phyloP scores from a whole-genome alignment of 768 basidiomycete genomes.

The Leccinum arenicola region DNA sequence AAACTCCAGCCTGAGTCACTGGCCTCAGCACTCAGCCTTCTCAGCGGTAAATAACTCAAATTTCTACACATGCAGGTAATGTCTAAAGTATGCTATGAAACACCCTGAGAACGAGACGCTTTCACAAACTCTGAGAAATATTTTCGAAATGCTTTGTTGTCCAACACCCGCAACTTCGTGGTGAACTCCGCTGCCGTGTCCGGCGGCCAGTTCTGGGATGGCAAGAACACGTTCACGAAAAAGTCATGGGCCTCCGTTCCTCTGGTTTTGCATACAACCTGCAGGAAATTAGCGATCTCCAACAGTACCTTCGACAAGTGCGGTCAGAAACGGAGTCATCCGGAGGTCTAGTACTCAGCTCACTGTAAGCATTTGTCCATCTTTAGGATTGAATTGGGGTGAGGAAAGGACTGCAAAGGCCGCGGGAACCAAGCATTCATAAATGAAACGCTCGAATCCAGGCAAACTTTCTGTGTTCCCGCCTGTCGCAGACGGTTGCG shows the following conservation, averaged over 20 bases:
- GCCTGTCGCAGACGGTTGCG: constrained; percentile 31
- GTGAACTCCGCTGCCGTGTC: constrained; percentile 77
- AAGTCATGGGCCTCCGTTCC: constrained; percentile 82
- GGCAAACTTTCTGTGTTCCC: constrained; percentile 55
- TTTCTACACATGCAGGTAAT: constrained; percentile 3
- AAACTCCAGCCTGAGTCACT: neutral
- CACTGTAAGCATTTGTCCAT: constrained; percentile 83
- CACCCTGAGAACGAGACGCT: constrained; percentile 53
- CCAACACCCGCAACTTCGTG: constrained; percentile 68
- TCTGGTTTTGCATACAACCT: constrained; percentile 71
- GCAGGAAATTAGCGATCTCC: constrained; percentile 85
- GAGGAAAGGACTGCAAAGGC: constrained; percentile 80
- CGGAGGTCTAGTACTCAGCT: constrained; percentile 27
- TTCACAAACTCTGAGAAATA: constrained; percentile 85
- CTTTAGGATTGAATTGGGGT: constrained; percentile 82
- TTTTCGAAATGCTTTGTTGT: constrained; percentile 76
- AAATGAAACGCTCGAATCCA: constrained; percentile 91
- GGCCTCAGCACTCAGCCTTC: neutral
- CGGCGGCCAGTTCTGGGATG: constrained; percentile 84
- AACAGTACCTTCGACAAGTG: constrained; percentile 63
- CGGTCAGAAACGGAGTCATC: neutral
- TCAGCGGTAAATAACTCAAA: neutral
- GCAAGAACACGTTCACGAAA: constrained; percentile 76
- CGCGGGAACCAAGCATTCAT: constrained; percentile 78
- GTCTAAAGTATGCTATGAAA: constrained; percentile 42